phyloP scores from a whole-genome alignment of 345 rosid species.

The Cardiospermum halicacabum region DNA sequence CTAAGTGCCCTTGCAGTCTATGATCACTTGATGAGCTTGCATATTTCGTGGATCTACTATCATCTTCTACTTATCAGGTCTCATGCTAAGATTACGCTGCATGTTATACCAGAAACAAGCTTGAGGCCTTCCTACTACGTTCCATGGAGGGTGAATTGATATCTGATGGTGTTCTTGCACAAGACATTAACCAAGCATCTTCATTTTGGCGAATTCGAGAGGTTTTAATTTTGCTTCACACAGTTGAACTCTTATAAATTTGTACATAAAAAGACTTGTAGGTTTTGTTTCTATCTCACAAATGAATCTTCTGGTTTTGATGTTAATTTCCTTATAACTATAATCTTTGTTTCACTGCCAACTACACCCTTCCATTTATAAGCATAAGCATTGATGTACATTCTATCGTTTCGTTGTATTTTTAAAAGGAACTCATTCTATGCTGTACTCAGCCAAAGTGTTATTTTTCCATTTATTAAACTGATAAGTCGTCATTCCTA shows the following conservation, averaged over 20 bases:
- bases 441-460: background rate
- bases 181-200: constrained; percentile 85
- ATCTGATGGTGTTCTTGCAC: constrained; percentile 91
- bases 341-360: background rate
- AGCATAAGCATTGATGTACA: background rate
- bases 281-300: background rate
- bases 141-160: constrained; percentile 80
- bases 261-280: background rate
- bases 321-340: background rate
- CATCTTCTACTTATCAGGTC: background rate
- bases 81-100: background rate
- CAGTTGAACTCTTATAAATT: background rate
- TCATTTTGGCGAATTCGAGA: constrained; percentile 93
- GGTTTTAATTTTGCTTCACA: constrained; percentile 37
- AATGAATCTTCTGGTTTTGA: background rate
- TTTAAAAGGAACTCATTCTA: background rate
- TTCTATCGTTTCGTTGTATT: background rate
- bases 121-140: constrained; percentile 76
- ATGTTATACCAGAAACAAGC: constrained; percentile 62
- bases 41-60: background rate
- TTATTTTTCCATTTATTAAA: background rate
- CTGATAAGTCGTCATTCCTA: too few relatives aligned
- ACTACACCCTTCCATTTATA: background rate
- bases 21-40: background rate
- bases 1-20: background rate